A percentile compares a stretch with the other conserved stretches of the same genome.
Evolutionary conservation across 257 asterid genomes (phyloP).

Genomic region (Misopates orontium): DNA sequence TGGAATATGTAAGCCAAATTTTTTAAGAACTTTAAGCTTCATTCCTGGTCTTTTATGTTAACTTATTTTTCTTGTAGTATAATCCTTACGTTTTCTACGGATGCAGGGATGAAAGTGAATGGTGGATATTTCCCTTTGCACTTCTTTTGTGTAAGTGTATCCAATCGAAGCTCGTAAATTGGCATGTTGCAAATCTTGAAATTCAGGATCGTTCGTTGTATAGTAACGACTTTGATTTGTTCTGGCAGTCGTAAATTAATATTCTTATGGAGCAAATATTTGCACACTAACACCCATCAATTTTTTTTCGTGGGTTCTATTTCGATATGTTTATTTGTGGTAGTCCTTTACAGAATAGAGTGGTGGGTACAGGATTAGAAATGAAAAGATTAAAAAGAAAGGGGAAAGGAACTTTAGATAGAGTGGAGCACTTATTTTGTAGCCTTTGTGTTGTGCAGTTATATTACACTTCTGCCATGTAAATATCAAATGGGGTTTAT

Average conservation of each 20-base stretch:
- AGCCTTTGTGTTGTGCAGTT: conserved; percentile 51
- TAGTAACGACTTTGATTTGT: conserved; percentile 80
- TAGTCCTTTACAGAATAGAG: conserved; percentile 43
- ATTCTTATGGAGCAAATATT: conserved; percentile 27
- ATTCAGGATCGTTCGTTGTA: conserved; percentile 94
- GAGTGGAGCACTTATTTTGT: conserved; percentile 50
- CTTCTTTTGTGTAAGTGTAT: conserved; percentile 81
- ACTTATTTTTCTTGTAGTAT: background rate
- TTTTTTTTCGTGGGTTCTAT: conserved; percentile 53
- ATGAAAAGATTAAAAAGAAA: conserved; percentile 24
- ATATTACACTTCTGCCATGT: conserved; percentile 45
- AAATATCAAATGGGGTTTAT: conserved; percentile 46
- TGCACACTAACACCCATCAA: conserved; percentile 59
- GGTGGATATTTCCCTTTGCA: conserved; percentile 97
- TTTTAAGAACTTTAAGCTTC: conserved; percentile 1
- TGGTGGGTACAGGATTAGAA: conserved; percentile 57
- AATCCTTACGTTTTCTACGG: conserved; percentile 22
- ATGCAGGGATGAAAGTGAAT: conserved; percentile 96
- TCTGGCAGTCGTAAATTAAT: conserved; percentile 77
- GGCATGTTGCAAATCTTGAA: conserved; percentile 96
- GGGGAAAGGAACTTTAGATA: conserved; percentile 33
- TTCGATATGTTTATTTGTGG: conserved; percentile 33
- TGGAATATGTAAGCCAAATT: conserved; percentile 80
- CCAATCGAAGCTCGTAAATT: conserved; percentile 84
- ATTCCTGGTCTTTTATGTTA: background rate